phyloP scores from a whole-genome alignment of 345 rosid species.

The Gossypium longicalyx region DNA sequence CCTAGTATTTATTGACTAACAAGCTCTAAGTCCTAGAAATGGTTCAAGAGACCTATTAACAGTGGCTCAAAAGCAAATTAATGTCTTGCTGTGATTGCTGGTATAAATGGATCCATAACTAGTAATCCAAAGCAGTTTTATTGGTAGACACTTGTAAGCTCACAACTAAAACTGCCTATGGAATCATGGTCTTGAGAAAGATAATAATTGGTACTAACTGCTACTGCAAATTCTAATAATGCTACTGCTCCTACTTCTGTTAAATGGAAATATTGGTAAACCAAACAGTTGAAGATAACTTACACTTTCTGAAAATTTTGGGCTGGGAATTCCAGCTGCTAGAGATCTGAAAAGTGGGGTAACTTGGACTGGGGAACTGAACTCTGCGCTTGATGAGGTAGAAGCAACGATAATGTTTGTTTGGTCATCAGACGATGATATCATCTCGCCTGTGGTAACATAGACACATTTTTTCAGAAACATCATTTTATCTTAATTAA shows the following conservation, averaged over 20 bases:
- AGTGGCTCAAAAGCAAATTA: not conserved
- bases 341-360: slow-evolving; percentile 94
- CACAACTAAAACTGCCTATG: not conserved
- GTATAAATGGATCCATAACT: not conserved
- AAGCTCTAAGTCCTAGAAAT: not conserved
- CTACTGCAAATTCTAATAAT: not conserved
- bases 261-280: slow-evolving; percentile 9
- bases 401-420: slow-evolving; percentile 41
- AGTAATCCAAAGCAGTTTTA: not conserved
- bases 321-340: slow-evolving; percentile 97
- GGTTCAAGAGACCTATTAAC: not conserved
- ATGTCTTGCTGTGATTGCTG: slow-evolving; percentile 1
- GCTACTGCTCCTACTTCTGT: not conserved
- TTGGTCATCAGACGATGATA: slow-evolving; percentile 37
- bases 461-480: slow-evolving; percentile 19
- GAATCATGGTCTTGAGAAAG: not conserved
- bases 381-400: slow-evolving; percentile 45
- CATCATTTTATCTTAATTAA: not conserved
- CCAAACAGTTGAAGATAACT: slow-evolving; percentile 29
- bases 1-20: not conserved
- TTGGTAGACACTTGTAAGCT: not conserved
- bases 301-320: slow-evolving; percentile 98
- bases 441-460: slow-evolving; percentile 32
- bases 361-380: slow-evolving; percentile 77
- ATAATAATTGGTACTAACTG: not conserved